Base-by-base conservation (phyloP, 225 moss, liverwort and hornwort species). In the Physcomitrium patens region DNA sequence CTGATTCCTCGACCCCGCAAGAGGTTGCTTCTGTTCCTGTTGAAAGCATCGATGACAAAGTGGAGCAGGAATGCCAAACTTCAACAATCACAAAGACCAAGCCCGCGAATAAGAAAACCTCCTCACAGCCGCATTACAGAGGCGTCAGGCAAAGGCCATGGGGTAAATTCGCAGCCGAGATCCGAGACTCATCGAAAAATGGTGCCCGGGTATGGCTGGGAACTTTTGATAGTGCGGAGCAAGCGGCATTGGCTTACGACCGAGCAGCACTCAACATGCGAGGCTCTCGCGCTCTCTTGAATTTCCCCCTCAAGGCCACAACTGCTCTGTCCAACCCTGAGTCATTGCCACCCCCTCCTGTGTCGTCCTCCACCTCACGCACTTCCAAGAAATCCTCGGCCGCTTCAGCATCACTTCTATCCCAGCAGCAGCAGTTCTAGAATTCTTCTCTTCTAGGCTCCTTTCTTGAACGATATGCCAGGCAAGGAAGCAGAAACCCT, bases 91-190 rank as follows among this genome's bases (percentile, higher is more conserved):
- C 41, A 43, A 24, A 72, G 14, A 65, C 69, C 11, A 47, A 20
- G 54, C 61, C 74, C 27, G 79, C 23, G 12, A 79, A 67, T 58
- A 63, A 72, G 45, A 49, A 74, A 5, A 8, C 12, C 13, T 62
- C 60, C 0, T 8, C n/a, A 50, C 84, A 80, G 60, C 87, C 82
- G 12, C 87, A 89, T 77, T 89, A 79, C 77, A 74, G 86, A 72
- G 89, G 89, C 19, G 89, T 89, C 37, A 76, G 89, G 31, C 86
- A 89, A 78, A 76, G 89, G 6, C 86, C 89, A 0, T 89, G 89
- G 89, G 89, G 89, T 2, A 89, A 89, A 52, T 89, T 81, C 47
- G 89, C 86, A 10, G 89, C 89, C 15, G 89, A 89, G 75, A 89
- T 89, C 11, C 89, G 89, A 0, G 89, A 89, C 60, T 86, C 87